These are phyloP conservation scores for Tagetes patula DNA, from an alignment of 129 eudicot genomes.

Conservation along the genomic window DNA sequence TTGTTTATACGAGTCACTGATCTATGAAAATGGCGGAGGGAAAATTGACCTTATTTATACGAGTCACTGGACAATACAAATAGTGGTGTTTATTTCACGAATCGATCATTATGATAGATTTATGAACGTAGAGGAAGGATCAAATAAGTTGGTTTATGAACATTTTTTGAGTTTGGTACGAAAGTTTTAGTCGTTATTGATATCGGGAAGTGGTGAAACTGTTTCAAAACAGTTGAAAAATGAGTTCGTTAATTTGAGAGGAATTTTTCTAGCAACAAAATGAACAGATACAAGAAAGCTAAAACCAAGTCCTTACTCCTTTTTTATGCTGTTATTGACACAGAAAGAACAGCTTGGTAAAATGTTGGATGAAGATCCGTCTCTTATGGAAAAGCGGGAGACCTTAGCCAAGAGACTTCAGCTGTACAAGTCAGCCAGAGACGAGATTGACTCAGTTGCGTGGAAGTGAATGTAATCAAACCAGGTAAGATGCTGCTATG, in stretches of 20 bases:
- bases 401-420: slow-evolving; percentile 73
- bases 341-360: slow-evolving; percentile 91
- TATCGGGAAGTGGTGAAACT: background rate
- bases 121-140: background rate
- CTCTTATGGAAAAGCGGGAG: slow-evolving; percentile 85
- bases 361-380: slow-evolving; percentile 94
- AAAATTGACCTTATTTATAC: too few relatives aligned
- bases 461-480: slow-evolving; percentile 50
- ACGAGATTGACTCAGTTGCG: slow-evolving; percentile 87
- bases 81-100: too few relatives aligned
- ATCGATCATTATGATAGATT: background rate
- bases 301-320: background rate
- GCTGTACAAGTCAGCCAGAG: slow-evolving; percentile 90
- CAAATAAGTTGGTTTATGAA: too few relatives aligned
- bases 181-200: background rate
- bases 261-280: too few relatives aligned
- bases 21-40: too few relatives aligned
- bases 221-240: too few relatives aligned
- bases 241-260: too few relatives aligned
- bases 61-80: too few relatives aligned
- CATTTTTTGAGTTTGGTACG: slow-evolving; percentile 9
- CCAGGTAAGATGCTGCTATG: background rate
- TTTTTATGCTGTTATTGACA: slow-evolving; percentile 27
- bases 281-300: too few relatives aligned
- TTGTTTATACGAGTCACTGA: too few relatives aligned